Evolutionary conservation across 2,329 filamentous ascomycete genomes (phyloP), one percentile per base, ranked within the genome.

Genomic region (Phoma sp.): DNA sequence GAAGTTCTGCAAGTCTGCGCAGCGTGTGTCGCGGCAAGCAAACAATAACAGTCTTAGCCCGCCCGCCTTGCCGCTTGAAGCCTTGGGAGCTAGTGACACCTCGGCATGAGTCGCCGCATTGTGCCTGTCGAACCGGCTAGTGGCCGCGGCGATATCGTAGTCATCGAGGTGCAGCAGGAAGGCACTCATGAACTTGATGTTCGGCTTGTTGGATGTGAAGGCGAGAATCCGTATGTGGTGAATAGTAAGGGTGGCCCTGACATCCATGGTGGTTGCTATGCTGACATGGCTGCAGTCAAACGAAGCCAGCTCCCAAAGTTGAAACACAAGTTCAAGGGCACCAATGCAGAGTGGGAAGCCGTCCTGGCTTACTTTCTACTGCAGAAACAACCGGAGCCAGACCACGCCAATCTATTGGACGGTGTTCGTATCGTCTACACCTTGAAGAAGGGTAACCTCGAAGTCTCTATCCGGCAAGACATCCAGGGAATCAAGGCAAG

Each of bases 191-290:
- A 37, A 34, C 76, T 92, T 25, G 87, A 91, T 71, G 73, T 90
- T 39, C 86, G 85, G 68, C 73, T 92, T 25, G 79, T 88, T 28
- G 89, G 83, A 28, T 91, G 88, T 25, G 89, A 92, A 65, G 84
- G 85, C 48, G 81, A 83, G 50, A 81, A 80, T 40, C 81, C 86
- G 6, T 90, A 87, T 73, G 77, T 80, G 34, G 74, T 80, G 50
- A 80, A 80, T 57, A 74, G 86, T 88, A 78, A 81, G 84, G 80
- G 59, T 64, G 52, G 51, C 52, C 57, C 56, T 42, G 6, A 33
- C 30, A 2, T 17, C 37, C 37, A 54, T 54, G 47, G 42, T 20
- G 46, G 48, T 55, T 62, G 60, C 51, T 45, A 52, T 53, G 57
- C 65, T 74, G 54, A 73, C 64, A 28, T 55, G 42, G 61, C 30